These are phyloP conservation scores for Triticum dicoccoides DNA, from an alignment of 176 grass and related monocot species.

Conservation along the genomic window DNA sequence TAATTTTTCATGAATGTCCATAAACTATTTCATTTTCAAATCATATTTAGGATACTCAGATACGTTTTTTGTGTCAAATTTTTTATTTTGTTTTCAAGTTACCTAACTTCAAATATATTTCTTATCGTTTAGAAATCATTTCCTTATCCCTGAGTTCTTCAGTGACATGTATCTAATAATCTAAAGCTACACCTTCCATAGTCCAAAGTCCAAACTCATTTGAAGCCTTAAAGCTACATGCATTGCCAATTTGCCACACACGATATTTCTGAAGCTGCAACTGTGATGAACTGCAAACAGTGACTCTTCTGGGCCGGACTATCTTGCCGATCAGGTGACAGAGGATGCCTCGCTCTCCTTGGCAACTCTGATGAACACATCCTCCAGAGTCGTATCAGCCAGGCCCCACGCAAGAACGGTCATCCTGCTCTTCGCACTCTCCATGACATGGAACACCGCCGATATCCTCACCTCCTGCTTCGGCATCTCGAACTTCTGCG, in stretches of 20 bases:
- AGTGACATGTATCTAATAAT: background rate
- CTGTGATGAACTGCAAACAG: background rate
- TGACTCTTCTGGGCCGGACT: background rate
- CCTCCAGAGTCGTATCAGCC: constrained; percentile 42
- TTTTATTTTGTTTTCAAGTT: background rate
- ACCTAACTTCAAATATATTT: background rate
- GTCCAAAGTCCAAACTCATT: background rate
- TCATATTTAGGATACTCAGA: background rate
- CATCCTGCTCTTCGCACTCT: constrained; percentile 19
- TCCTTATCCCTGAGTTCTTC: background rate
- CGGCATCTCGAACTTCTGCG: constrained; percentile 55
- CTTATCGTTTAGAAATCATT: background rate
- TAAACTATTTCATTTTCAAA: background rate
- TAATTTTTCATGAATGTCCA: background rate
- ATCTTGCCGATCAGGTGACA: background rate
- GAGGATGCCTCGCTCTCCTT: constrained; percentile 20
- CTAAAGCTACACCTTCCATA: background rate
- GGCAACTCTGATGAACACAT: constrained; percentile 47
- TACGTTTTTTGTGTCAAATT: background rate
- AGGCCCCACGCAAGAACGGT: constrained; percentile 40
- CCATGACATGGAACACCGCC: constrained; percentile 38
- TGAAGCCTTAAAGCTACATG: background rate
- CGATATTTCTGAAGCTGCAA: background rate
- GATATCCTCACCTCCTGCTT: constrained; percentile 39
- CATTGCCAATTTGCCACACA: background rate